A percentile compares a stretch with the other conserved stretches of the same genome.
phyloP scores from a whole-genome alignment of 495 filamentous ascomycete genomes.

The Trichoderma parareesei region DNA sequence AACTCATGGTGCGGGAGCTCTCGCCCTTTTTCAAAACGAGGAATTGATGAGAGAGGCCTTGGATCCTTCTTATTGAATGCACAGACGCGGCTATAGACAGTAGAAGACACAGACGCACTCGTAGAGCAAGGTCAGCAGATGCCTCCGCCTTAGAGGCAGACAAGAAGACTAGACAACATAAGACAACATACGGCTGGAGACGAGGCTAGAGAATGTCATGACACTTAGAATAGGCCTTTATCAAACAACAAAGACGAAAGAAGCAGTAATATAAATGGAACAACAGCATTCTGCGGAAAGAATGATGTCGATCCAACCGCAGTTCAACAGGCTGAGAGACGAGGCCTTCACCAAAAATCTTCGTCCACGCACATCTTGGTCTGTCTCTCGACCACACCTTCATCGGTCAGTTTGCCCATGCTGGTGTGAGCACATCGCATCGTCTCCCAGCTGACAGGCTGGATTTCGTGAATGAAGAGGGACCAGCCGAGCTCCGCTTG shows the following conservation, averaged over 20 bases:
- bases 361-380: background rate
- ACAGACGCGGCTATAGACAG: background rate
- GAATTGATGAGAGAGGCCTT: background rate
- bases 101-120: background rate
- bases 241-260: background rate
- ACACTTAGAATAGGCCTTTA: background rate
- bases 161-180: background rate
- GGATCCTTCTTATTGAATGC: background rate
- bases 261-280: background rate
- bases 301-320: background rate
- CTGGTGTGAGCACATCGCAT: background rate
- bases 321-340: background rate
- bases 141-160: background rate
- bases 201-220: background rate
- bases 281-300: background rate
- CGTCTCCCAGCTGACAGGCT: background rate
- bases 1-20: conserved; percentile 13
- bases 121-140: background rate
- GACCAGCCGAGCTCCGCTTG: background rate
- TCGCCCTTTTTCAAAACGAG: background rate
- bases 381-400: background rate
- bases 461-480: background rate
- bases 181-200: background rate
- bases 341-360: background rate
- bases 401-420: background rate